A percentile compares a stretch with the other conserved stretches of the same genome.
These are phyloP conservation scores for Leucocoprinus birnbaumii DNA, from an alignment of 768 basidiomycete species.

Conservation along the genomic window DNA sequence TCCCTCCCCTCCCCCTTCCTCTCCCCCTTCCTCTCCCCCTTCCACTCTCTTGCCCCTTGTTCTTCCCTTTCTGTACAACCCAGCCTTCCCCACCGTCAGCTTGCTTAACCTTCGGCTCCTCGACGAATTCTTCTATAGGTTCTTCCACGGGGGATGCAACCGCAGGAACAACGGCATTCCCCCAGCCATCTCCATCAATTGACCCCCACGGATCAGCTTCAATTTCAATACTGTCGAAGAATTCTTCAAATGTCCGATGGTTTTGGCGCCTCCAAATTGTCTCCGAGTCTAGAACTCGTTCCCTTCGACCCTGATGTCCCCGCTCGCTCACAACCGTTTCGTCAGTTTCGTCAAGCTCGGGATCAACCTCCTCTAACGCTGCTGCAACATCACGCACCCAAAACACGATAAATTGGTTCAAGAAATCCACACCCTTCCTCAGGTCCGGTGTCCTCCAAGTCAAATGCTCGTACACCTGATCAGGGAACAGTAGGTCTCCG, in stretches of 20 bases:
- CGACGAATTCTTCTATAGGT: neutral
- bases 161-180: neutral
- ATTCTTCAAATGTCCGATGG: conserved; percentile 2
- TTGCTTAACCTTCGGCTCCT: neutral
- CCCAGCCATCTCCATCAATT: conserved; percentile 3
- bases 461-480: conserved; percentile 6
- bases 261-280: neutral
- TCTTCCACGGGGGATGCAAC: too few relatives aligned
- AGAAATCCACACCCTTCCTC: neutral
- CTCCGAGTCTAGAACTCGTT: neutral
- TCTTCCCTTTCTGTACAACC: conserved; percentile 1
- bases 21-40: neutral
- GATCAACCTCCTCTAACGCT: neutral
- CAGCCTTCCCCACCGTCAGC: neutral
- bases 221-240: conserved; percentile 4
- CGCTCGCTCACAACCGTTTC: neutral
- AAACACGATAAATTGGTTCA: conserved; percentile 7
- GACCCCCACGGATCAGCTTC: neutral
- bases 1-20: neutral
- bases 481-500: neutral
- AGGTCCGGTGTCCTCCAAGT: neutral
- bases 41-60: neutral
- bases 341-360: neutral
- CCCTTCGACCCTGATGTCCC: neutral
- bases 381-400: conserved; percentile 6